Base-by-base conservation (phyloP, 805 yeast genomes). In the Zygoascus bituminiphila region DNA sequence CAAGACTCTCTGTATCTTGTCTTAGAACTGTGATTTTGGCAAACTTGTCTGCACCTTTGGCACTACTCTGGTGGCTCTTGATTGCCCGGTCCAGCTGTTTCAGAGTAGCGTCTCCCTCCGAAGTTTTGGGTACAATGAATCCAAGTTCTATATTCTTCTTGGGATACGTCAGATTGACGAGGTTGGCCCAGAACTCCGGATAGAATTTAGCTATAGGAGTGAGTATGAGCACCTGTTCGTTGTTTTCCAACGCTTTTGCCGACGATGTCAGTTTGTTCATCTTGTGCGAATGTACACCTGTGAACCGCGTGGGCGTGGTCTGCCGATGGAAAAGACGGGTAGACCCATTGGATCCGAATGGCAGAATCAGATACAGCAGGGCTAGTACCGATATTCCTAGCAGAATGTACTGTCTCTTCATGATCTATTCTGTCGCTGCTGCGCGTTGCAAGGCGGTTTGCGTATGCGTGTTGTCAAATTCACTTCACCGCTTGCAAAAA, bases 141-240 rank as follows among this genome's bases (percentile, higher is more conserved):
- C 98, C 98, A 46, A 93, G 72, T 58, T 89, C 94, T 45, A 91
- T 75, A 53, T 85, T 75, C 45, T 79, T 81, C 64, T 91, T 84
- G 47, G 96, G 97, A 64, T 93, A 93, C 19, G 80, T 70, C 57
- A 93, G 69, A 55, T 73, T 73, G 51, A 84, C 65, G 51, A 93
- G 67, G 64, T 93, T 93, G 35, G 77, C 77, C 98, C 98, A 93
- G 70, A 88, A 93, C 55, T 78, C 83, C 26, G 81, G 79, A 63
- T 85, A 81, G 63, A 93, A 93, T 55, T 81, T 77, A 40, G 95
- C 83, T 78, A 93, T 81, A 33, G 98, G 98, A 1, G 97, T 81
- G 62, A 93, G 74, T 49, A 93, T 79, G 62, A 93, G 73, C 19
- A 93, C 86, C 54, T 84, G 82, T 63, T 93, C 97, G 58, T 77